Base-by-base conservation (phyloP, 768 basidiomycete species). In the Imleria badia region DNA sequence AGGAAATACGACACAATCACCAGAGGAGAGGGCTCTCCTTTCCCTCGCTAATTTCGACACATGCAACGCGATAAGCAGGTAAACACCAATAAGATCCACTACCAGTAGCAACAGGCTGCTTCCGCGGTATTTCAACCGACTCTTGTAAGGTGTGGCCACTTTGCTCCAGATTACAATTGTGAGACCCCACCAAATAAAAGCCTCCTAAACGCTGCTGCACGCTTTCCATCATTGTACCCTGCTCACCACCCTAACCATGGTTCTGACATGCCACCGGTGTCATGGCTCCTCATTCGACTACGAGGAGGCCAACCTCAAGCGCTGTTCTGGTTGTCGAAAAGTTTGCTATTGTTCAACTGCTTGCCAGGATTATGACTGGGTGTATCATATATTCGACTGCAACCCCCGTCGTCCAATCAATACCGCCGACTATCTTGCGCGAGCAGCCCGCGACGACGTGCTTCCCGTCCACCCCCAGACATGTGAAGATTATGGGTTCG, bases 311-410 rank as follows among this genome's bases (percentile, higher is more conserved):
- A 34, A 46, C 5, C 52, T 47, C 1, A 53, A 41, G 52, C 45
- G 52, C 23, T 53, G 45, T 34, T 9, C 52, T 33, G 45, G 45
- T 4, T 53, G 45, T 8, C 52, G 11, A 41, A 53, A 34, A 13
- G 45, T 48, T n/a, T 48, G 48, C 31, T 54, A 47, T 19, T 54
- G 52, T 34, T 54, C 52, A 0, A 41, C n/a, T 8, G 5, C 3
- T 19, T 54, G 46, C 34, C 53, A 54, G 15, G 48, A 43, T 12
- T 6, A 11, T 9, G 41, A 38, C 23, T 54, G 53, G 53, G 12
- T 43, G 6, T 26, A 12, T n/a, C 53, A 54, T 5, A 54, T 54
- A 42, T 54, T 54, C 46, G 39, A 46, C 26, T 54, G 52, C 45
- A 54, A 54, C 3, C 53, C 46, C 12, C 45, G 52, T 8, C 45